Percentiles rank a stretch among this genome's conserved stretches.
These are phyloP conservation scores for Porphyridium purpureum DNA, from an alignment of 23 red algal genomes.

Conservation along the genomic window DNA sequence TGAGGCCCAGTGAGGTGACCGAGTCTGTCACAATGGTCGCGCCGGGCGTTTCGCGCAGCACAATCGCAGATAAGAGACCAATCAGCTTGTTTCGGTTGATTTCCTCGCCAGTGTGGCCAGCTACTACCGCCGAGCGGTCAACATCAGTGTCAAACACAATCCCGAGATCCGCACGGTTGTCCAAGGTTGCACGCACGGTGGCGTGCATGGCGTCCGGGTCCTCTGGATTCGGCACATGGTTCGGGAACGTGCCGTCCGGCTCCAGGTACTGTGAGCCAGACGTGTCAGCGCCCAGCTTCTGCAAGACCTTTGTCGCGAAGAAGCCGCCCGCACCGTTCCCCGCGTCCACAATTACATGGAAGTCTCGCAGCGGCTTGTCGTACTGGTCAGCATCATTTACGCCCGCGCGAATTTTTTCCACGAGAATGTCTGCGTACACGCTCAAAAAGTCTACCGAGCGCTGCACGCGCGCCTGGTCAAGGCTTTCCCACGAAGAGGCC, in stretches of 20 bases:
- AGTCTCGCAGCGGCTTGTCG: conserved; percentile 27
- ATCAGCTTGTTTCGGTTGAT: conserved; percentile 82
- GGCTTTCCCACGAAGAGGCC: not conserved
- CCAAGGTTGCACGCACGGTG: conserved; percentile 18
- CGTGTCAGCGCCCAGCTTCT: conserved; percentile 40
- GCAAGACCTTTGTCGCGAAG: conserved; percentile 43
- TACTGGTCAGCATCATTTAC: conserved; percentile 13
- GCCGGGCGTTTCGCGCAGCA: conserved; percentile 43
- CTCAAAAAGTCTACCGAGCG: conserved; percentile 26
- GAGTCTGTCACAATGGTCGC: conserved; percentile 72
- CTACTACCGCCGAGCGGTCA: conserved; percentile 56
- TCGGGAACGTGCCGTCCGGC: conserved; percentile 86
- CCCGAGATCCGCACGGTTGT: conserved; percentile 44
- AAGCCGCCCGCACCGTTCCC: conserved; percentile 85
- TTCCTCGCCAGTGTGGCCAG: conserved; percentile 18
- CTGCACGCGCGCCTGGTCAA: not conserved
- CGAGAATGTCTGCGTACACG: conserved; percentile 40
- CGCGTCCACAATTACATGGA: conserved; percentile 73
- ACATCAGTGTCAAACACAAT: conserved; percentile 88
- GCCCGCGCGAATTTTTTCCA: conserved; percentile 21
- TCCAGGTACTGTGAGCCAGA: conserved; percentile 64
- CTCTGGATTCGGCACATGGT: conserved; percentile 87
- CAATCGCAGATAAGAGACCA: conserved; percentile 50
- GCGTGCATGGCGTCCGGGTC: conserved; percentile 42
- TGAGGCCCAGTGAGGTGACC: conserved; percentile 66